phyloP scores from a whole-genome alignment of 305 asterid species.

The Fraxinus velutina region DNA sequence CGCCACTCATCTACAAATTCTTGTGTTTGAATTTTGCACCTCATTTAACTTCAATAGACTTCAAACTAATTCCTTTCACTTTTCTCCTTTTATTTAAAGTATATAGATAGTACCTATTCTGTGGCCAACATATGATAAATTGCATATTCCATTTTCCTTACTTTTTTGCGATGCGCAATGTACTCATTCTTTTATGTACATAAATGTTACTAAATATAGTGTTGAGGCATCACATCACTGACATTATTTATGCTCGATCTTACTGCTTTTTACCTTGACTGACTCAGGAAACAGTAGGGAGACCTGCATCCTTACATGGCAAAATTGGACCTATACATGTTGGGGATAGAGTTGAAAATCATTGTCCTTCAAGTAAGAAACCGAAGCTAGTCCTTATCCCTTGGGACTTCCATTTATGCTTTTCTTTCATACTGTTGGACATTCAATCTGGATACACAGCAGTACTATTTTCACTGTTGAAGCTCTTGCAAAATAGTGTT shows the following conservation, averaged over 20 bases:
- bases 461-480: neutral
- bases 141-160: neutral
- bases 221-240: neutral
- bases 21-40: constrained; percentile 10
- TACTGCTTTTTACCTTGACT: constrained; percentile 19
- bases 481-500: neutral
- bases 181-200: neutral
- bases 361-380: constrained; percentile 50
- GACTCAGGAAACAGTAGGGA: constrained; percentile 41
- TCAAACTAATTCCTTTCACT: constrained; percentile 1
- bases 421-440: neutral
- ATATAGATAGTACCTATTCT: neutral
- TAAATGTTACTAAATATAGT: neutral
- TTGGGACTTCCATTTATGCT: constrained; percentile 12
- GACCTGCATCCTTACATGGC: constrained; percentile 25
- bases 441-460: constrained; percentile 1
- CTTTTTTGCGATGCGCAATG: neutral
- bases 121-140: neutral
- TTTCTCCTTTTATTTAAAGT: neutral
- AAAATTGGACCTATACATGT: constrained; percentile 29
- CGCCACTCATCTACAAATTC: neutral
- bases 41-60: neutral
- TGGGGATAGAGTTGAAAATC: constrained; percentile 32
- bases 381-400: constrained; percentile 14
- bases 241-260: neutral